Percentiles rank a stretch among this genome's conserved stretches.
Conservation (phyloP, 306 rosid species). For the Sphenostylis stenocarpa region DNA sequence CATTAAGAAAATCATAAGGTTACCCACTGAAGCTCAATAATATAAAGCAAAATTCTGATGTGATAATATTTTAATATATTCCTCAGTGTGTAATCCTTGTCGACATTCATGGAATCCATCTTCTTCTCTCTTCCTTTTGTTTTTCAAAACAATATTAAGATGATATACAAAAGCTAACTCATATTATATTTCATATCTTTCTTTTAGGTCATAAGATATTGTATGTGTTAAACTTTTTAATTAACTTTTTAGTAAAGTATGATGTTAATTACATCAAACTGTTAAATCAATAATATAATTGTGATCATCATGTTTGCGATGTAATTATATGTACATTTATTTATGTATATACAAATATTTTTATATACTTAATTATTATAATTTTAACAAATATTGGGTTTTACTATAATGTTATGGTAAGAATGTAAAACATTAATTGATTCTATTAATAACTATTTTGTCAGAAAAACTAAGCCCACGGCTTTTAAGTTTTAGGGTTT, state of each 20-base stretch:
- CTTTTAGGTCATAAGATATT: background rate
- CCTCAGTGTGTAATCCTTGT: background rate
- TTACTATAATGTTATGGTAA: no score
- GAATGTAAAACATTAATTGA: no score
- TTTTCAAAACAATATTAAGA: background rate
- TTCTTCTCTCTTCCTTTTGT: background rate
- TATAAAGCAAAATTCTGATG: constrained; percentile 4
- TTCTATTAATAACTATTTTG: no score
- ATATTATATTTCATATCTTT: background rate
- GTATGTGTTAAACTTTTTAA: background rate
- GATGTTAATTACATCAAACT: background rate
- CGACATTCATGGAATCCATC: background rate
- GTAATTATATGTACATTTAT: no score
- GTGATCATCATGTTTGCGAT: no score
- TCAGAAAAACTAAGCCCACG: no score
- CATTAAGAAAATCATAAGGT: constrained; percentile 22
- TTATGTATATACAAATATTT: no score
- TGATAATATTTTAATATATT: constrained; percentile 13
- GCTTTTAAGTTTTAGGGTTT: no score
- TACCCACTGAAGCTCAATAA: constrained; percentile 18
- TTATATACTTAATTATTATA: no score
- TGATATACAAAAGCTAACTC: background rate
- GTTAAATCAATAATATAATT: background rate
- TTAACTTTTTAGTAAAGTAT: background rate
- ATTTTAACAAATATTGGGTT: no score